Conservation (phyloP, 441 rosid genomes). For the Hura crepitans region DNA sequence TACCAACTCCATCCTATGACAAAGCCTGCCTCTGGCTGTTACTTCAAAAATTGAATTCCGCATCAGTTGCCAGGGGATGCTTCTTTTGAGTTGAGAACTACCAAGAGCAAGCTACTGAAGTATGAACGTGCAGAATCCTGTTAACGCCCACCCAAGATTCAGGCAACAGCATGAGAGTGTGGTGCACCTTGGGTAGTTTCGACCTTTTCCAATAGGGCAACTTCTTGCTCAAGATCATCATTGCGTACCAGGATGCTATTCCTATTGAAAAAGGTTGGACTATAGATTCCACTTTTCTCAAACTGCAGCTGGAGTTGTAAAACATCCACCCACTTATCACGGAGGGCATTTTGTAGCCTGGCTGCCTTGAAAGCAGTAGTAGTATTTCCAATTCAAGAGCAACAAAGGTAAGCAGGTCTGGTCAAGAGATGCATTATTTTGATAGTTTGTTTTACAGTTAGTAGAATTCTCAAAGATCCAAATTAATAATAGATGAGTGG, state of each 20-base stretch:
- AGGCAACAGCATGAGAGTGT: not conserved
- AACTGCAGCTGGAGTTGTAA: too few species aligned
- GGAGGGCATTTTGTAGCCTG: too few species aligned
- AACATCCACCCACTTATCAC: too few species aligned
- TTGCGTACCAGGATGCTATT: constrained; percentile 29
- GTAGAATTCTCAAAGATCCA: too few species aligned
- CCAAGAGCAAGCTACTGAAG: not conserved
- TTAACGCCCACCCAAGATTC: not conserved
- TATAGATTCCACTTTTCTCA: too few species aligned
- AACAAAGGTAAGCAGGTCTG: too few species aligned
- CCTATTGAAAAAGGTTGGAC: constrained; percentile 10
- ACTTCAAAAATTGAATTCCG: not conserved
- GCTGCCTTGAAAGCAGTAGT: too few species aligned
- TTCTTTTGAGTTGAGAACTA: not conserved
- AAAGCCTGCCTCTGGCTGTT: not conserved
- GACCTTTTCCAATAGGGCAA: constrained; percentile 21
- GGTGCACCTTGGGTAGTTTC: constrained; percentile 25
- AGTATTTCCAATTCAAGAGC: too few species aligned
- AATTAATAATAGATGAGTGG: too few species aligned
- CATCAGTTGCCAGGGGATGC: not conserved
- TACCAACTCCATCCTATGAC: not conserved
- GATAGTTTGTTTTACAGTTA: too few species aligned
- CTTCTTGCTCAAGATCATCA: constrained; percentile 29
- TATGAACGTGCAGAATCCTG: not conserved
- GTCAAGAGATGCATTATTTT: too few species aligned